These are phyloP conservation scores for Botrytis sinoallii DNA, from an alignment of 2,329 filamentous ascomycete species.

Conservation along the genomic window DNA sequence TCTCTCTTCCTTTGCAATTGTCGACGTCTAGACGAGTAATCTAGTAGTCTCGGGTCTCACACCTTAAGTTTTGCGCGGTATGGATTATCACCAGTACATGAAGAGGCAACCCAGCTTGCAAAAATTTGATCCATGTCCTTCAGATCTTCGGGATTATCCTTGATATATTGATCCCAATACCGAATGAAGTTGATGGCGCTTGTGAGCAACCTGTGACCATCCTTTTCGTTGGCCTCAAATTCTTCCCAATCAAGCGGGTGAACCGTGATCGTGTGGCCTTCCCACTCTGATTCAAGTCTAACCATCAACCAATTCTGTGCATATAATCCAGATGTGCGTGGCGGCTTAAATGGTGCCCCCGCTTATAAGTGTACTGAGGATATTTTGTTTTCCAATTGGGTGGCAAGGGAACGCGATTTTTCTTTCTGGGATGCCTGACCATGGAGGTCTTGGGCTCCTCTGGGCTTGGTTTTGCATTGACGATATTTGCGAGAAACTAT, in stretches of 20 bases:
- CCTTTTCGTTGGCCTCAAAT: neutral
- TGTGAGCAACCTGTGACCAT: neutral
- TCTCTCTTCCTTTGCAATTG: neutral
- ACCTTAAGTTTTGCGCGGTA: neutral
- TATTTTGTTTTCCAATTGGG: neutral
- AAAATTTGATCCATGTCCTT: neutral
- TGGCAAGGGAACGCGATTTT: neutral
- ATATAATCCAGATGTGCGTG: neutral
- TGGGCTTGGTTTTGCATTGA: neutral
- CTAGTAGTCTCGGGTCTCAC: neutral
- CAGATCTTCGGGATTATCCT: neutral
- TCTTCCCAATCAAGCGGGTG: neutral
- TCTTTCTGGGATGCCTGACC: neutral
- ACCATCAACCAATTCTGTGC: neutral
- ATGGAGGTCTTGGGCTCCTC: neutral
- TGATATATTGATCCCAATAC: neutral
- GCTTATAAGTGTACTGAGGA: neutral
- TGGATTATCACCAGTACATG: neutral
- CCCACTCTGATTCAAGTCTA: neutral
- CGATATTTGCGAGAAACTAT: neutral
- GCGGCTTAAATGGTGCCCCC: neutral
- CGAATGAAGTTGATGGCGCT: neutral
- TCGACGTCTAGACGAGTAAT: neutral
- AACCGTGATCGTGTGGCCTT: neutral
- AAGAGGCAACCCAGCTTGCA: neutral